These are phyloP conservation scores for Kernera saxatilis DNA, from an alignment of 345 rosid species.

Conservation along the genomic window DNA sequence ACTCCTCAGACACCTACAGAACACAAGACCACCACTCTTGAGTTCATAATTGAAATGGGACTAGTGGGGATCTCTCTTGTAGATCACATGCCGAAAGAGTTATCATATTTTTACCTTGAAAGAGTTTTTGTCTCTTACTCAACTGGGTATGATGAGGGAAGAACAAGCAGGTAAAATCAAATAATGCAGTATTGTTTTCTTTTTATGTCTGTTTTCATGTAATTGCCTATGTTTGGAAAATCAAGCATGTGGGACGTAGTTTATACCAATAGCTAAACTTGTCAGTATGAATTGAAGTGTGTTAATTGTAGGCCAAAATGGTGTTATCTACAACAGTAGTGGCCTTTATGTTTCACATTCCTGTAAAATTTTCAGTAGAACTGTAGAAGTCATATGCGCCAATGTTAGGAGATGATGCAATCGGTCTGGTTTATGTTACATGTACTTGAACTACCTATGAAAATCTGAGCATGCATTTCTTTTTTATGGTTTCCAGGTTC, in stretches of 20 bases:
- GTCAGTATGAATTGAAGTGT: neutral
- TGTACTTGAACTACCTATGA: neutral
- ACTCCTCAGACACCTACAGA: conserved; percentile 34
- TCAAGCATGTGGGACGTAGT: neutral
- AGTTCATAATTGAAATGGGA: conserved; percentile 84
- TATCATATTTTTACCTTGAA: conserved; percentile 69
- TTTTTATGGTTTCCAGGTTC: conserved; percentile 57
- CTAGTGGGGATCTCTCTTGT: conserved; percentile 81
- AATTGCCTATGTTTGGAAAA: neutral
- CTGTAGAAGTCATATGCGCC: neutral
- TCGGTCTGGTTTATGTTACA: neutral
- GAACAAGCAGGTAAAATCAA: conserved; percentile 71
- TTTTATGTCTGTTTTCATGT: neutral
- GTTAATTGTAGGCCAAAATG: neutral
- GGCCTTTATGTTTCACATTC: neutral
- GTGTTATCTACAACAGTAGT: neutral
- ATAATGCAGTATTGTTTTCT: neutral
- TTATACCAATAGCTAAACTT: neutral
- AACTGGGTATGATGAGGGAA: conserved; percentile 87
- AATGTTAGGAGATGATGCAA: neutral
- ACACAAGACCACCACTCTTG: conserved; percentile 46
- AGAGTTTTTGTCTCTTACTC: conserved; percentile 78
- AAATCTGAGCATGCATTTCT: neutral
- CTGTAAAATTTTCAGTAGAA: neutral
- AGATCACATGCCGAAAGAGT: conserved; percentile 86